These are phyloP conservation scores for Pseudogymnoascus sp. DNA, from an alignment of 2,329 filamentous ascomycete genomes.

Conservation along the genomic window DNA sequence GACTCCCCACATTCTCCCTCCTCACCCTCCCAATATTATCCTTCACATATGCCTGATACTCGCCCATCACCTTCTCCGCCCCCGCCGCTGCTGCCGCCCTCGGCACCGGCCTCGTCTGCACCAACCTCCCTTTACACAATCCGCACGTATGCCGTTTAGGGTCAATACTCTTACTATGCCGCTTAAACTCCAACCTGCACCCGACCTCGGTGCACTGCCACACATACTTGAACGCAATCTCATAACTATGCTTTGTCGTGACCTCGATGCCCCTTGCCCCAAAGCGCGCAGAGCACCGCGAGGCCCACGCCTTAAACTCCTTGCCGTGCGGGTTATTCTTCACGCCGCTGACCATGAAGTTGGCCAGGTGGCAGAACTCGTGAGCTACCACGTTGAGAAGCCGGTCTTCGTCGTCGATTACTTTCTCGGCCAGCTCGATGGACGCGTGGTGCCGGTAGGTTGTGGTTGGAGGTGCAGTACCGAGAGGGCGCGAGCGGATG, in stretches of 20 bases:
- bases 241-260: conserved; percentile 83
- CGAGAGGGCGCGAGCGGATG: conserved; percentile 29
- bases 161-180: conserved; percentile 83
- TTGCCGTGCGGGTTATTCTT: conserved; percentile 73
- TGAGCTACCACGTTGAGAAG: conserved; percentile 90
- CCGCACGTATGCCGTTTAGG: conserved; percentile 65
- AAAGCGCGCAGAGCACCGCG: conserved; percentile 49
- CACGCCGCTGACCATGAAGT: conserved; percentile 77
- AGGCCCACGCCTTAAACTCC: conserved; percentile 73
- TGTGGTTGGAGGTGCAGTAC: neutral
- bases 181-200: conserved; percentile 67
- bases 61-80: conserved; percentile 31
- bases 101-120: conserved; percentile 75
- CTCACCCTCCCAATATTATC: conserved; percentile 58
- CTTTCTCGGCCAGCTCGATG: conserved; percentile 84
- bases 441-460: conserved; percentile 53
- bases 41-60: conserved; percentile 57
- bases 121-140: conserved; percentile 60
- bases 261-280: conserved; percentile 61
- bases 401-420: conserved; percentile 70
- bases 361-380: conserved; percentile 91
- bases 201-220: conserved; percentile 59
- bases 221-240: conserved; percentile 86
- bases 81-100: conserved; percentile 32
- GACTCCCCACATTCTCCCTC: conserved; percentile 47